phyloP scores from a whole-genome alignment of 345 rosid species.

The Capsella bursapastoris region DNA sequence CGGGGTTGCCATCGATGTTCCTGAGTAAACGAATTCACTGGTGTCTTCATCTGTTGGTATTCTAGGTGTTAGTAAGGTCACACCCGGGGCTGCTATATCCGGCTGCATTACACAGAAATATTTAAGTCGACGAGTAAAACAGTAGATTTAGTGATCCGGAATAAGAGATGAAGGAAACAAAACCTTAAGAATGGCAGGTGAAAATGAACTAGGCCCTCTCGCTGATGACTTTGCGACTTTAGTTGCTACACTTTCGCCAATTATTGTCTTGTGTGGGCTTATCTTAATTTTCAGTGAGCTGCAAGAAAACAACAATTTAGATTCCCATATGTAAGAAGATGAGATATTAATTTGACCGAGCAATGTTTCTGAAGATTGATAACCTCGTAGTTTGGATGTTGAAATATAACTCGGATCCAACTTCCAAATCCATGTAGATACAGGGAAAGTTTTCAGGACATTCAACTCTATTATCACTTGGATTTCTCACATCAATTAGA shows the following conservation, averaged over 20 bases:
- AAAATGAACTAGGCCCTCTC: constrained; percentile 36
- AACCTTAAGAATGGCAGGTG: constrained; percentile 37
- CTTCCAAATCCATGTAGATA: constrained; percentile 12
- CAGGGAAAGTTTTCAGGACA: constrained; percentile 29
- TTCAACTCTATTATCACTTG: background rate
- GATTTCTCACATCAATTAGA: constrained; percentile 18
- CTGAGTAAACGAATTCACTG: constrained; percentile 43
- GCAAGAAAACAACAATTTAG: constrained; percentile 11
- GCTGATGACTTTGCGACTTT: constrained; percentile 8
- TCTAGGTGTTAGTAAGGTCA: constrained; percentile 27
- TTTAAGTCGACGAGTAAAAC: background rate
- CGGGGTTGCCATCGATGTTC: constrained; percentile 74
- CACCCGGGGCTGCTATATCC: constrained; percentile 34
- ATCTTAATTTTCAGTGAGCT: constrained; percentile 30
- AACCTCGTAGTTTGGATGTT: constrained; percentile 4
- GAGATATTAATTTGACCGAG: constrained; percentile 1
- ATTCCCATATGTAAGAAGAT: constrained; percentile 17
- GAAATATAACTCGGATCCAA: constrained; percentile 13
- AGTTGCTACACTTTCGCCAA: constrained; percentile 23
- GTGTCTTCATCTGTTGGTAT: constrained; percentile 26
- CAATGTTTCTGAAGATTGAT: constrained; percentile 2
- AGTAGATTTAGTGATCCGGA: background rate
- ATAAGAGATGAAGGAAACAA: background rate
- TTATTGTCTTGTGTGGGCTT: constrained; percentile 21
- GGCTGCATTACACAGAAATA: constrained; percentile 27